Percentiles rank a stretch among this genome's conserved stretches.
Evolutionary conservation across 179 eudicot species (phyloP).

Genomic region (Silene coronaria): DNA sequence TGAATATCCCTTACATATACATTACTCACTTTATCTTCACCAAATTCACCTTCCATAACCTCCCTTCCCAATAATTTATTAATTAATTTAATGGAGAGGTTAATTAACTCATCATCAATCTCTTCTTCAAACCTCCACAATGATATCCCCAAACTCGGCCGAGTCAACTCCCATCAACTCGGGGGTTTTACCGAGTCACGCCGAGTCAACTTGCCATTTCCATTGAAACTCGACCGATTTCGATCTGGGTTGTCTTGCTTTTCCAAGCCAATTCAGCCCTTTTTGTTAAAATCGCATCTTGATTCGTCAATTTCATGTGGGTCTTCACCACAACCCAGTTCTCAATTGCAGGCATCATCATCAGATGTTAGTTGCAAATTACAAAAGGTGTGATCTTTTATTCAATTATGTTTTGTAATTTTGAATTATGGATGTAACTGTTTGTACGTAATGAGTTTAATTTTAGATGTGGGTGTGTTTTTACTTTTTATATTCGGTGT

Average conservation of each 20-base stretch:
- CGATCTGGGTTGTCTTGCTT: slow-evolving; percentile 17
- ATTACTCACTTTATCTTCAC: background rate
- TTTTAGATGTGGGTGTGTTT: no score
- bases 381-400: slow-evolving; percentile 23
- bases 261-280: slow-evolving; percentile 6
- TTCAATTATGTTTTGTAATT: background rate
- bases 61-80: background rate
- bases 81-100: slow-evolving; percentile 49
- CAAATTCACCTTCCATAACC: background rate
- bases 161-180: slow-evolving; percentile 28
- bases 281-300: slow-evolving; percentile 7
- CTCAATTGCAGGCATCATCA: slow-evolving; percentile 7
- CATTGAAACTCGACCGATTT: slow-evolving; percentile 13
- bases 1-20: background rate
- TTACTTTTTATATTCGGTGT: background rate
- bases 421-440: background rate
- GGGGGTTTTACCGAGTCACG: slow-evolving; percentile 19
- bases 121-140: slow-evolving; percentile 32
- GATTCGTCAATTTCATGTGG: slow-evolving; percentile 23
- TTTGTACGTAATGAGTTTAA: no score
- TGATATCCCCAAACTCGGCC: slow-evolving; percentile 38
- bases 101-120: slow-evolving; percentile 43
- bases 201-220: slow-evolving; percentile 28
- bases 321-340: slow-evolving; percentile 25
- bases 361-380: background rate